Percentiles rank a stretch among this genome's conserved stretches.
Evolutionary conservation across 2,329 filamentous ascomycete genomes (phyloP).

Genomic region (Pyrenophora seminiperda): DNA sequence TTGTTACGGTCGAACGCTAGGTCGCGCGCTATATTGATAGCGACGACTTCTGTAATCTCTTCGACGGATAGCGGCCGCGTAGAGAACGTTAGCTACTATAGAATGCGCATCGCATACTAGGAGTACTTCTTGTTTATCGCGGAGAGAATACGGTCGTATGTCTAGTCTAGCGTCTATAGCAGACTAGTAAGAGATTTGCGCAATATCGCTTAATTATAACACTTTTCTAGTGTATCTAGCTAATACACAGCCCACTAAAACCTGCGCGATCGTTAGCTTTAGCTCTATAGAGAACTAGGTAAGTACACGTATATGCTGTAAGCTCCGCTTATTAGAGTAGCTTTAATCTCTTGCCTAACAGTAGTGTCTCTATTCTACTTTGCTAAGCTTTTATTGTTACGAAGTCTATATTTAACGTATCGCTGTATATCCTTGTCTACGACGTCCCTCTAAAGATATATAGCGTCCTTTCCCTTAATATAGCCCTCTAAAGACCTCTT

Average conservation of each 20-base stretch:
- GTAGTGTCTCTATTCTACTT: too few species aligned
- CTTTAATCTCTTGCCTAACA: too few species aligned
- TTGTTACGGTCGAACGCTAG: constrained; percentile 43
- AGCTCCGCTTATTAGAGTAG: too few species aligned
- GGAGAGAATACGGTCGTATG: constrained; percentile 37
- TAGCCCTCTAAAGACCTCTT: too few species aligned
- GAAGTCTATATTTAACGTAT: too few species aligned
- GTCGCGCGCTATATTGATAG: constrained; percentile 31
- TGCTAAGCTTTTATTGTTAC: too few species aligned
- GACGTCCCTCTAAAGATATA: too few species aligned
- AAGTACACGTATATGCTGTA: constrained; percentile 33
- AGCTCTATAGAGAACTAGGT: not conserved
- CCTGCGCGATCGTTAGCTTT: constrained; percentile 21
- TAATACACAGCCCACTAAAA: constrained; percentile 38
- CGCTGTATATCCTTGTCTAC: too few species aligned
- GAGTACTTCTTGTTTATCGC: constrained; percentile 23
- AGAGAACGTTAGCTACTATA: constrained; percentile 36
- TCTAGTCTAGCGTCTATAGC: constrained; percentile 33
- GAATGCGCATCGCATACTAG: constrained; percentile 27
- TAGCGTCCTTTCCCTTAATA: too few species aligned
- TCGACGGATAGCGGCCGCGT: constrained; percentile 23
- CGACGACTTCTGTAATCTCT: constrained; percentile 33
- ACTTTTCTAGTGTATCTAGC: constrained; percentile 27
- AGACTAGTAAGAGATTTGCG: constrained; percentile 25
- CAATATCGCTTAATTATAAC: constrained; percentile 26